Base-by-base conservation (phyloP, 2,329 filamentous ascomycete genomes). In the Aureobasidium melanogenum region DNA sequence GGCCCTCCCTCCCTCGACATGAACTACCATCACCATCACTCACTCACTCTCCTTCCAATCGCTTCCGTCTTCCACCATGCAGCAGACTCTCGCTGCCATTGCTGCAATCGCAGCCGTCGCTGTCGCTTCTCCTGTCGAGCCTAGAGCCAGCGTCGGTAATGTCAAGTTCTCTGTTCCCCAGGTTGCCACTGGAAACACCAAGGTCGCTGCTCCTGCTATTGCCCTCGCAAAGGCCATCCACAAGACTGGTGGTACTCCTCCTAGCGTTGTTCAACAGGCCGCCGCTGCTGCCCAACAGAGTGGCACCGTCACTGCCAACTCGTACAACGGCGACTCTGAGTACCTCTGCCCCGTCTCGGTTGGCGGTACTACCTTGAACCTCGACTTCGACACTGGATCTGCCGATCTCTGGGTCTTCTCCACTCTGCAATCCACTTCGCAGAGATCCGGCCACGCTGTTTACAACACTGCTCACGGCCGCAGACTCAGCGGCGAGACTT, bases 321-420 rank as follows among this genome's bases (percentile, higher is more conserved):
- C 77, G 2, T 57, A 63, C 47, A 28, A 41, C 5, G 58, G 46
- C 22, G 60, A 62, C 36, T 22, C n/a, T 5, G 26, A 66, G 59
- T 78, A 78, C 67, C 72, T 77, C 8, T 74, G 71, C 66, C 83
- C 86, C 0, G 82, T 91, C 50, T 79, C 76, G 1, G 76, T 91
- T 64, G 88, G 88, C 44, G 75, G 80, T 69, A 84, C 86, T 66
- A 81, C 76, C 5, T 70, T 89, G 64, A 80, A 84, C 63, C 71
- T 91, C 63, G 86, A 89, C 69, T 81, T 91, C 63, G 88, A 91
- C 66, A 91, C 88, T n/a, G 87, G 79, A 65, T 87, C 78, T 64
- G 79, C 62, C 15, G 46, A 50, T 67, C 84, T 82, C 54, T 94
- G 81, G 82, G 87, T 84, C 44, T 88, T 87, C 73, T 88, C 85